Base-by-base conservation (phyloP, 2,329 filamentous ascomycete genomes). In the Dactylonectria estremocensis region DNA sequence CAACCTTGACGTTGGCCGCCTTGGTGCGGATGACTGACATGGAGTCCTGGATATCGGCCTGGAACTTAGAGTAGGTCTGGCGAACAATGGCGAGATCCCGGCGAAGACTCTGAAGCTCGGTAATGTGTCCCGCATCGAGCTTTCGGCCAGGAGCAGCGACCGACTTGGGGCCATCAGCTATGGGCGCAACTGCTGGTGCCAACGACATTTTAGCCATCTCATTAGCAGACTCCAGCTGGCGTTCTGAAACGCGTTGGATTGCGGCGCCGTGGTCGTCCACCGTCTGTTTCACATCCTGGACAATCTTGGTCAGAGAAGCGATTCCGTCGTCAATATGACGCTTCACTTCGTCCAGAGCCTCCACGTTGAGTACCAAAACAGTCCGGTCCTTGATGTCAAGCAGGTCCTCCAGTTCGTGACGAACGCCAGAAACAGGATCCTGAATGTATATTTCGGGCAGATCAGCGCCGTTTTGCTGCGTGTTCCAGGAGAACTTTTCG, bases 401-500 rank as follows among this genome's bases (percentile, higher is more conserved):
- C 33, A 99, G 85, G 77, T 99, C 96, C 79, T 99, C 96, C 24
- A 99, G 84, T 82, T 99, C 96, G 79, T 99, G 95, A 16, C 96
- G 92, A n/a, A 99, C 93, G 1, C 96, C 96, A 9, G 96, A 98
- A 2, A 98, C 89, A 0, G 95, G 92, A 79, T 99, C 96, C 80
- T 99, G 96, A 16, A 99, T 96, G 79, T 99, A 98, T 16, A 99
- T 98, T 75, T 99, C 96, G 0, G 96, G 96, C 52, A 99, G 83
- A 78, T 99, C 96, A 14, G 91, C 90, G 8, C 96, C 96, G 76
- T 98, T 97, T 68, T 94, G 92, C 74, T 98, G 95, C 1, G 95
- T 98, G 75, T 97, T 98, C 95, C 97, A 99, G 0, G 95, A 96
- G 78, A 99, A 99, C 79, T 98, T 99, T 74, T 99, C 96, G 74